Conservation (phyloP, 192 early-diverging fungal genomes). For the Piromyces finnis region DNA sequence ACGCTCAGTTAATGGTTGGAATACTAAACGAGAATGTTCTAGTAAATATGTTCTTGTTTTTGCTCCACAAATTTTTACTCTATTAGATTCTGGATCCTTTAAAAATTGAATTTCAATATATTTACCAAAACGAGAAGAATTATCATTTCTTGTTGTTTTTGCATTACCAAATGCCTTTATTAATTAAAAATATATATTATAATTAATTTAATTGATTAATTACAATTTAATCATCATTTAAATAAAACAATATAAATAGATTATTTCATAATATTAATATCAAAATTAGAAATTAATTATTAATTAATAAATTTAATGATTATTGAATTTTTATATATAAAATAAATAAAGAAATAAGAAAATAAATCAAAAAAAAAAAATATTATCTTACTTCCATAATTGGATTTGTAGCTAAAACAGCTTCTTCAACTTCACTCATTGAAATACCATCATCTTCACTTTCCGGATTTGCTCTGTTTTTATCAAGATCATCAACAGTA, state of each 20-base stretch:
- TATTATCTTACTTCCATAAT: slow-evolving; percentile 98
- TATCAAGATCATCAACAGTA: slow-evolving; percentile 30
- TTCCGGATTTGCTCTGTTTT: slow-evolving; percentile 17
- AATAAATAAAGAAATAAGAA: too few species aligned
- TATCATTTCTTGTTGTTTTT: slow-evolving; percentile 98
- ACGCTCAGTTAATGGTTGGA: slow-evolving; percentile 69
- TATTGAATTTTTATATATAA: too few species aligned
- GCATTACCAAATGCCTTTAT: slow-evolving; percentile 89
- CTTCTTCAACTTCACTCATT: slow-evolving; percentile 60
- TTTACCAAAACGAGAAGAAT: slow-evolving; percentile 95
- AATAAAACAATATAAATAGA: too few species aligned
- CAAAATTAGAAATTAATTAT: too few species aligned
- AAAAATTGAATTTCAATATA: slow-evolving; percentile 94
- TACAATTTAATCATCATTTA: too few species aligned
- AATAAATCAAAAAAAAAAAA: too few species aligned
- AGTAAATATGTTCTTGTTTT: slow-evolving; percentile 89
- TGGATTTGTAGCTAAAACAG: slow-evolving; percentile 86
- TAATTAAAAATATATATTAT: too few species aligned
- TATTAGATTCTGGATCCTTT: slow-evolving; percentile 15
- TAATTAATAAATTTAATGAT: too few species aligned
- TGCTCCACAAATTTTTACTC: slow-evolving; percentile 74
- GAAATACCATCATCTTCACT: slow-evolving; percentile 33
- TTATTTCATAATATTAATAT: too few species aligned
- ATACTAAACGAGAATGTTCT: slow-evolving; percentile 86
- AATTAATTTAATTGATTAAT: too few species aligned